Base-by-base conservation (phyloP, 164 flowering plant genomes). In the Annona cherimola region DNA sequence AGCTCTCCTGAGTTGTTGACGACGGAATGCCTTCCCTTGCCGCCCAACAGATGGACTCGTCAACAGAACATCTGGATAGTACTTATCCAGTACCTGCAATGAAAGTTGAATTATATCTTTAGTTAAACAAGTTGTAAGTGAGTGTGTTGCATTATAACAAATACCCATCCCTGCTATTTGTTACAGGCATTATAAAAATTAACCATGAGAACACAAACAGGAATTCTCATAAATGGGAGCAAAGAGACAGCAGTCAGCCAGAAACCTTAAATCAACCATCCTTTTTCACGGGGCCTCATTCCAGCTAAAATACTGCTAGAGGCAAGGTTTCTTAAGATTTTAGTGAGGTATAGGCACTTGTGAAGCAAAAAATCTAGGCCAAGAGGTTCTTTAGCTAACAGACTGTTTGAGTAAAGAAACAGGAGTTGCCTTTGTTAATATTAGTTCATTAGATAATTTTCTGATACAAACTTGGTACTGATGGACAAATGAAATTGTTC, bases 11-110 rank as follows among this genome's bases (percentile, higher is more conserved):
- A 80, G 78, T 55, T 86, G 90, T 73, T 81, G 89, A 55, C 98
- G 90, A 4, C 96, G 93, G 75, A 92, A 76, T 68, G 96, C 88
- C 83, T 91, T 94, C 73, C 98, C 97, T 86, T 89, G 94, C 69
- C 97, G 90, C 67, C 98, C 96, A 71, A 94, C 79, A 45, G 94
- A 74, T 61, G 92, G 96, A 80, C 82, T 83, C 70, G 67, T 72
- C 6, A 5, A 40, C 54, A 82, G 70, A 40, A 82, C 76, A 41
- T 90, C 87, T 12, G 98, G 97, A 73, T 82, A 83, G 79, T 86
- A 82, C 74, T 73, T 82, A 67, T 14, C 42, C 54, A 93, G 92
- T 76, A 88, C 87, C 98, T 81, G 42, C 73, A 35, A 68, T 45
- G 43, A 46, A 54, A 65, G 54, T 66, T 43, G 65, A 67, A 18